Evolutionary conservation across 352 stramenopile species (phyloP), one percentile per base, ranked within the genome.

Genomic region (Pythium utonaiense): DNA sequence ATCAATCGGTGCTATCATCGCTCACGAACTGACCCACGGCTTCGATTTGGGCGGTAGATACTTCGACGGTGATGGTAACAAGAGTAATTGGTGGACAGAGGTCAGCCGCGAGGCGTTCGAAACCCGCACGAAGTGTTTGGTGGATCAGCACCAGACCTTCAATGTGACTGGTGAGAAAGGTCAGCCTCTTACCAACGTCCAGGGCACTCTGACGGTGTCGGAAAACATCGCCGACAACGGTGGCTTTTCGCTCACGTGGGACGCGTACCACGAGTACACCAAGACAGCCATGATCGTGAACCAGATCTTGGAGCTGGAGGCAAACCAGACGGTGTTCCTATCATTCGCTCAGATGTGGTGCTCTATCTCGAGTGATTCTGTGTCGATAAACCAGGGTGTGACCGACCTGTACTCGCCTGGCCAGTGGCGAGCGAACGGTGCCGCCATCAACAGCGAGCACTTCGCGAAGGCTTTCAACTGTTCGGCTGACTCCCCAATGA

Each of bases 21-120:
- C 89, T 0, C 94, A 98, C 66, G 94, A 98, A 69, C 96, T 98
- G 66, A 97, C 88, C 7, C 94, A 98, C 59, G 94, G 89, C 1
- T 98, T 97, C 61, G 94, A 98, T 65, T 87, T 90, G 53, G 83
- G 93, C 64, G 94, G 93, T 45, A 73, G 81, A 7, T 86, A 95
- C 44, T 97, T 83, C 57, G 80, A 93, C 52, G 86, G 64, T 22
- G 67, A 88, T 40, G 94, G 94, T 17, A 96, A 97, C 57, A 79
- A 96, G 74, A 77, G 90, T 9, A 73, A 92, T 66, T 98, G 94
- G 92, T 98, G 93, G 93, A 96, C 83, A 1, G 45, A 79, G 25
- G 69, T 76, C 24, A 93, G 94, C 16, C 70, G 45, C 27, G 65
- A 73, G 21, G 83, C 89, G 48, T 98, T 95, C 51, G 52, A 87